These are phyloP conservation scores for Pseudopediastrum boryanum DNA, from an alignment of 139 green algal species.

Conservation along the genomic window DNA sequence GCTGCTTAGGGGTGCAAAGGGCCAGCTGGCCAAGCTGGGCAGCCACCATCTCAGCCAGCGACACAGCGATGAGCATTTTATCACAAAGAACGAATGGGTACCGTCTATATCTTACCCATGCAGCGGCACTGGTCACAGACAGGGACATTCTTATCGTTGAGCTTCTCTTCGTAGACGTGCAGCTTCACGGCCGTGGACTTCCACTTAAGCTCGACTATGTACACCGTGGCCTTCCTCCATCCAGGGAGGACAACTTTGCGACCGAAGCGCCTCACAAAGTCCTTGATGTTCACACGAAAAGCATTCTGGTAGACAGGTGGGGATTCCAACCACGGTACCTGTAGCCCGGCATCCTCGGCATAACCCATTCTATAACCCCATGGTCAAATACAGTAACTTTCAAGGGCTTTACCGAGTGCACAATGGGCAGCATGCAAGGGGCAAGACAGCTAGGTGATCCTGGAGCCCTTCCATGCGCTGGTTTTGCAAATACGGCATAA, in stretches of 20 bases:
- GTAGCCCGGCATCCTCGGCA: too few relatives aligned
- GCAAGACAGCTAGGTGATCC: too few relatives aligned
- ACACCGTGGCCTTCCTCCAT: not conserved
- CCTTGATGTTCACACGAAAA: slow-evolving; percentile 25
- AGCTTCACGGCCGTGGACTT: slow-evolving; percentile 22
- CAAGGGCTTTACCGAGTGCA: too few relatives aligned
- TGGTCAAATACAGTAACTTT: too few relatives aligned
- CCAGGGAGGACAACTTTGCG: not conserved
- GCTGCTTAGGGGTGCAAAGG: too few relatives aligned
- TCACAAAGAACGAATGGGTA: not conserved
- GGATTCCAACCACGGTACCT: not conserved
- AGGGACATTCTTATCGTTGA: slow-evolving; percentile 40
- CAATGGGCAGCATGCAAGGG: too few relatives aligned
- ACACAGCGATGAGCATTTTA: not conserved
- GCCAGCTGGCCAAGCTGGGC: too few relatives aligned
- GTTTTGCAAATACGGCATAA: too few relatives aligned
- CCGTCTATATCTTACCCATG: slow-evolving; percentile 88
- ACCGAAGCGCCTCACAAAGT: slow-evolving; percentile 9
- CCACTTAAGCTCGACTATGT: slow-evolving; percentile 2
- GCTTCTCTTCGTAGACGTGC: slow-evolving; percentile 68
- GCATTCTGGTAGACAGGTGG: slow-evolving; percentile 8
- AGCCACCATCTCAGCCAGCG: too few relatives aligned
- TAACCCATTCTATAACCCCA: too few relatives aligned
- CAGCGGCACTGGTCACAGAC: slow-evolving; percentile 86
- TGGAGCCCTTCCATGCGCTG: too few relatives aligned